Percentiles rank a stretch among this genome's conserved stretches.
Evolutionary conservation across 1,139 yeast genomes (phyloP).

Genomic region (Pichia sp.): DNA sequence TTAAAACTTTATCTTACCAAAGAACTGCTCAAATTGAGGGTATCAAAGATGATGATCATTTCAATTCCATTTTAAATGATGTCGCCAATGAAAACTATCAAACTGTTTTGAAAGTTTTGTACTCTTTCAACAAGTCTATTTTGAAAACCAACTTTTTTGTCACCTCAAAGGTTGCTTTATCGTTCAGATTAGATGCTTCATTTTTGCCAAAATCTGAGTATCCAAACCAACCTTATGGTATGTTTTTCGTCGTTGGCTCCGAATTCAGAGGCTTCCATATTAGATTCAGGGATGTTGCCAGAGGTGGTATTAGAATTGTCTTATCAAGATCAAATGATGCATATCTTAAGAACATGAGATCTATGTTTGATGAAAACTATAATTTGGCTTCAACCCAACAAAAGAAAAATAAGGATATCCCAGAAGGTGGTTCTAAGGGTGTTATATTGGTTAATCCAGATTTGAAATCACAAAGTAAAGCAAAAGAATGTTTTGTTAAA

Average conservation of each 20-base stretch:
- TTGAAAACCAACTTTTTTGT: slow-evolving; percentile 92
- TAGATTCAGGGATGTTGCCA: slow-evolving; percentile 92
- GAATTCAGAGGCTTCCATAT: slow-evolving; percentile 98
- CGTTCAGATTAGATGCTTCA: slow-evolving; percentile 82
- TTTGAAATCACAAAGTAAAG: slow-evolving; percentile 63
- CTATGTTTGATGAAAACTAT: slow-evolving; percentile 92
- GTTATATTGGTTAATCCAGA: slow-evolving; percentile 81
- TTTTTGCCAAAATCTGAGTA: slow-evolving; percentile 82
- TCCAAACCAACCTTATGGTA: slow-evolving; percentile 88
- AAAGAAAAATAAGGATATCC: slow-evolving; percentile 94
- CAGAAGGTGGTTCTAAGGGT: slow-evolving; percentile 99
- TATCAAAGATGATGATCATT: slow-evolving; percentile 67
- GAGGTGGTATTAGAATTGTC: slow-evolving; percentile 97
- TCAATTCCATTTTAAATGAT: slow-evolving; percentile 57
- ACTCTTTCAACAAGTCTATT: slow-evolving; percentile 76
- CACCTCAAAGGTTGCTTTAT: slow-evolving; percentile 89
- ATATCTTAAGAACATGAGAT: slow-evolving; percentile 76
- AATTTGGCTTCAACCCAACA: slow-evolving; percentile 95
- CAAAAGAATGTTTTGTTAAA: slow-evolving; percentile 83
- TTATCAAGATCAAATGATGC: slow-evolving; percentile 81
- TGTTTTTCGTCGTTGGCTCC: slow-evolving; percentile 93
- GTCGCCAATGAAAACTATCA: slow-evolving; percentile 78
- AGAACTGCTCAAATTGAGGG: slow-evolving; percentile 73
- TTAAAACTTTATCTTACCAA: slow-evolving; percentile 82
- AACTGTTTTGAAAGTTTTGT: slow-evolving; percentile 73